Conservation (phyloP, 2,329 filamentous ascomycete species). For the Pseudogymnoascus sp. region DNA sequence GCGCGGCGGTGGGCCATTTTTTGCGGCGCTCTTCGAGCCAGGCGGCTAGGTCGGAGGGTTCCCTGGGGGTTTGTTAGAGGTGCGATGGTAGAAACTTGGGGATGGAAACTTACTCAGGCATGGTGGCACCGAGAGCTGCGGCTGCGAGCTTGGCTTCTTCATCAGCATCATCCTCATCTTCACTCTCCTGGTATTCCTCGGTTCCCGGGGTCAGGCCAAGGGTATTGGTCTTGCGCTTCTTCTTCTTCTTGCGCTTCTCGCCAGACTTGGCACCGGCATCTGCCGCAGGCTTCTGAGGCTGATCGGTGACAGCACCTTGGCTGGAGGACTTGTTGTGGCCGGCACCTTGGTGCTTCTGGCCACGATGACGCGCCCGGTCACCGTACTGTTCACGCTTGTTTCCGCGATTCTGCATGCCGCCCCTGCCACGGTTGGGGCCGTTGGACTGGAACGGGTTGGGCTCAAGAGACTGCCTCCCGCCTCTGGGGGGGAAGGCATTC, state of each 20-base stretch:
- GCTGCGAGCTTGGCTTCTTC: conserved; percentile 41
- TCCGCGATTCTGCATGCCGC: conserved; percentile 30
- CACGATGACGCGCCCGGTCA: conserved; percentile 26
- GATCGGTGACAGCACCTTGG: conserved; percentile 25
- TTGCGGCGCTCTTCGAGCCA: conserved; percentile 77
- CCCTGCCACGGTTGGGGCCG: conserved; percentile 31
- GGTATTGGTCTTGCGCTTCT: conserved; percentile 64
- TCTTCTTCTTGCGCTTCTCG: conserved; percentile 44
- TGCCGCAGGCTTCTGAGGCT: conserved; percentile 43
- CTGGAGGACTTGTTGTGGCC: conserved; percentile 18
- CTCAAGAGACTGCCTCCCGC: conserved; percentile 28
- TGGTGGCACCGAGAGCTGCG: conserved; percentile 24
- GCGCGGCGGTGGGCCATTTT: conserved; percentile 70
- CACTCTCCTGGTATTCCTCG: conserved; percentile 46
- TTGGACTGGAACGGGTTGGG: conserved; percentile 29
- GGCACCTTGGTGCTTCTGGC: conserved; percentile 13
- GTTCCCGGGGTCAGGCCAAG: conserved; percentile 57
- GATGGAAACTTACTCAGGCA: conserved; percentile 29
- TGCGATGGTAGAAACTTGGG: conserved; percentile 25
- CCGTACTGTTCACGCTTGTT: conserved; percentile 31
- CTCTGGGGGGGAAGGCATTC: conserved; percentile 24
- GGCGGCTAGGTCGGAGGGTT: conserved; percentile 58
- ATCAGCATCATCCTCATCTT: conserved; percentile 61
- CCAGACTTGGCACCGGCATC: conserved; percentile 32
- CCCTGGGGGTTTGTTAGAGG: conserved; percentile 27